Base-by-base conservation (phyloP, 345 rosid species). In the Linum usitatissimum region DNA sequence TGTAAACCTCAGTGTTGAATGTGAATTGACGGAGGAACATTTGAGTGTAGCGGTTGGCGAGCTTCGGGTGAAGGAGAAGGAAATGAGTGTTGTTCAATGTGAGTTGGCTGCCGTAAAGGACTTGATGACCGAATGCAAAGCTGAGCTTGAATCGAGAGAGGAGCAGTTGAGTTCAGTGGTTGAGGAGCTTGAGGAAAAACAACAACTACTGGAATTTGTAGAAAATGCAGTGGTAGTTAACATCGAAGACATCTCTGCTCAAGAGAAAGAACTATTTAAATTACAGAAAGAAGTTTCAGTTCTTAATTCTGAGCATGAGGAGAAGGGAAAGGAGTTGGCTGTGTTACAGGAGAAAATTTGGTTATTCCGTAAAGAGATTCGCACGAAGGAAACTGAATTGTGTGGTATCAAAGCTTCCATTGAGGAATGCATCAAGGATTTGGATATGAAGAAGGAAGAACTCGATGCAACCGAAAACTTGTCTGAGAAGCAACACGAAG, bases 371-470 rank as follows among this genome's bases (percentile, higher is more conserved):
- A n/a, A 55, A 55, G 57, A 34, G 8, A 5, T 3, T 3, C 6
- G 8, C 8, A 7, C 8, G 38, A 34, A 34, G 38, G 38, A 34
- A 34, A 34, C 8, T 34, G 38, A 34, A 34, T 34, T 34, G 38
- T 7, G 45, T 6, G 12, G 30, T 19, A 38, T 55, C 19, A 56
- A 56, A 53, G 20, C 18, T 1, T 39, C 20, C 34, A 21, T 64
- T 15, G 28, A 36, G 49, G 67, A 59, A 0, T 1, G 59, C 18
- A 4, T 4, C 2, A 21, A 54, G 20, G 60, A 72, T 53, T 60
- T 71, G 56, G 20, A 72, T 28, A 66, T 53, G 53, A 59, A 58
- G 49, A 18, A 62, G 60, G 51, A 20, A 9, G 56, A 66, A 36
- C 59, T 68, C 21, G 28, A 2, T 23, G 28, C 28, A 23, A 23